Conservation (phyloP, 2,329 filamentous ascomycete species). For the Hymenoscyphus infarciens region DNA sequence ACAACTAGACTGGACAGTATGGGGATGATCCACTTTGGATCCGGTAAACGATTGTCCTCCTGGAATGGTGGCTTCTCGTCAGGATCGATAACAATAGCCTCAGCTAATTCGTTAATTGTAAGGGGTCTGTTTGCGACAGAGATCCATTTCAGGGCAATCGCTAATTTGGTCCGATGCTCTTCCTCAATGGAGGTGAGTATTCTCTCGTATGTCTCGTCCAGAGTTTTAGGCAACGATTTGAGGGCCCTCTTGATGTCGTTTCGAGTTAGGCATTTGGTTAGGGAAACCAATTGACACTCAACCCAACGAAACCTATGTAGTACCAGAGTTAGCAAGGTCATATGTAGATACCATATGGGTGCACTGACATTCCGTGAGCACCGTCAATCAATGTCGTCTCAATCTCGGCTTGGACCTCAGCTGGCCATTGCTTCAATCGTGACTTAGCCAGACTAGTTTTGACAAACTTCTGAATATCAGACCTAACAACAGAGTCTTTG, state of each 20-base stretch:
- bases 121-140: not conserved
- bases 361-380: slow-evolving; percentile 3
- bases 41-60: not conserved
- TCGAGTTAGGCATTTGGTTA: slow-evolving; percentile 22
- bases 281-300: slow-evolving; percentile 30
- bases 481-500: not conserved
- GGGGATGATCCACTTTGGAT: not conserved
- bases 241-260: slow-evolving; percentile 11
- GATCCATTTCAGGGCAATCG: not conserved
- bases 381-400: not conserved
- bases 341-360: too few species aligned
- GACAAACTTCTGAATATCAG: not conserved
- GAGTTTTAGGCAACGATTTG: slow-evolving; percentile 17
- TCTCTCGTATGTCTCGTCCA: slow-evolving; percentile 26
- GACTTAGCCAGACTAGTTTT: not conserved
- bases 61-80: not conserved
- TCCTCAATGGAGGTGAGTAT: slow-evolving; percentile 26
- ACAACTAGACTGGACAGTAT: not conserved
- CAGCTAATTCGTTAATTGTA: not conserved
- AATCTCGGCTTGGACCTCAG: not conserved
- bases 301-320: slow-evolving; percentile 28
- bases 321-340: not conserved
- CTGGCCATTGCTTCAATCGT: not conserved
- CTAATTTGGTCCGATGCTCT: slow-evolving; percentile 17
- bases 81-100: not conserved